Evolutionary conservation across 495 filamentous ascomycete genomes (phyloP), one percentile per base, ranked within the genome.

Genomic region (Hypoxylon perforatum): DNA sequence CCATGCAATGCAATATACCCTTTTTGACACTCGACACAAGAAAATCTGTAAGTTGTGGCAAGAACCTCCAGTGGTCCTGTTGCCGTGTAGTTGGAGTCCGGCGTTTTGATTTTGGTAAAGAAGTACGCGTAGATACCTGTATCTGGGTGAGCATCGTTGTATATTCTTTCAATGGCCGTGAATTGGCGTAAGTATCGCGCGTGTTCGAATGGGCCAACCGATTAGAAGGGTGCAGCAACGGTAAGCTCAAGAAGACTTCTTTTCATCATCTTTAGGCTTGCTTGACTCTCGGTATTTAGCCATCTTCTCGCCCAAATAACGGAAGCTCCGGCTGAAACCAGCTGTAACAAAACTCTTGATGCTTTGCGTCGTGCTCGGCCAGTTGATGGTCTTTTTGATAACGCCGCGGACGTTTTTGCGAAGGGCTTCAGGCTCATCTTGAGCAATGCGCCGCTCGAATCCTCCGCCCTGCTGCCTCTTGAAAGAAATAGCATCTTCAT

Each of bases 301-400:
- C 45, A 90, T 82, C 83, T 99, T 99, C 76, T 97, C 96, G 33
- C 81, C 78, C 61, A 94, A 57, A 77, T 99, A 99, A 61, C 85
- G 85, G 82, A 84, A 86, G 51, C 87, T 87, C 67, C 87, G 85
- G 41, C 78, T 67, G 6, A 90, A 67, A 0, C 95, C 96, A 0
- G 90, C 85, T 1, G 93, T 97, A 19, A 97, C 70, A 0, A 87
- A 71, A 3, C 92, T 88, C 77, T 99, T 98, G 39, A 93, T 61
- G 36, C 85, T 92, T 78, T 99, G 93, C 4, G 86, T 87, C 7
- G 90, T 92, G 61, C 91, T 92, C 3, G 95, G 92, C 96, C 96
- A 99, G 48, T 81, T 84, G 68, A 98, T 90, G 0, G 96, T 97
- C 70, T 88, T 89, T 71, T 88, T 89, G 69, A 99, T 92, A 28